Evolutionary conservation across 805 yeast genomes (phyloP).

Genomic region (Lachancea fermentati): DNA sequence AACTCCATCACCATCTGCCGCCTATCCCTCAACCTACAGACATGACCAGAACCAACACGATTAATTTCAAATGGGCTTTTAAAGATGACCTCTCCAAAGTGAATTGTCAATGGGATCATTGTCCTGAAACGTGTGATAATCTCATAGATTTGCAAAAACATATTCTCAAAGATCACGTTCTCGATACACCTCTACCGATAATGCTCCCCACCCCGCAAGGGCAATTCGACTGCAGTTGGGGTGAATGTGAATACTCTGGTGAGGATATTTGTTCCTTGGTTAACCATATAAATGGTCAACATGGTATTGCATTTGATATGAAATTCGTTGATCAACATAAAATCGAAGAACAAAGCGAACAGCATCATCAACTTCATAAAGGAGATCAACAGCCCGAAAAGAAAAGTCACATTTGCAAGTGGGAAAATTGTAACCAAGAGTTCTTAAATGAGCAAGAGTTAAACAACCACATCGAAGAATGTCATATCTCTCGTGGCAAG

Average conservation of each 20-base stretch:
- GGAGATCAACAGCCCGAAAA: slow-evolving; percentile 2
- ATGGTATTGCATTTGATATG: slow-evolving; percentile 35
- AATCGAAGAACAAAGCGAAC: slow-evolving; percentile 14
- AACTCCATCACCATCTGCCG: slow-evolving; percentile 7
- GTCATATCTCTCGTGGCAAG: slow-evolving; percentile 72
- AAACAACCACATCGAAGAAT: slow-evolving; percentile 61
- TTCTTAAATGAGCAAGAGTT: slow-evolving; percentile 56
- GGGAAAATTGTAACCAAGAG: slow-evolving; percentile 41
- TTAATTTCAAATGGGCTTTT: slow-evolving; percentile 42
- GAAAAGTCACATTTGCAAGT: slow-evolving; percentile 17
- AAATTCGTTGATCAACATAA: slow-evolving; percentile 19
- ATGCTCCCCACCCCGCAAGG: slow-evolving; percentile 9
- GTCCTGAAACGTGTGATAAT: slow-evolving; percentile 40
- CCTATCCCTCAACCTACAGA: slow-evolving; percentile 1
- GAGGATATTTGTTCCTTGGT: slow-evolving; percentile 48
- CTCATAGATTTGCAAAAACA: slow-evolving; percentile 45
- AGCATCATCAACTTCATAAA: slow-evolving; percentile 14
- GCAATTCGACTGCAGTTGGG: slow-evolving; percentile 60
- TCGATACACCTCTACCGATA: slow-evolving; percentile 15
- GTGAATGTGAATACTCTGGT: slow-evolving; percentile 56
- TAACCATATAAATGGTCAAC: slow-evolving; percentile 50
- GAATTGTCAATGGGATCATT: slow-evolving; percentile 66
- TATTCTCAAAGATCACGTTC: slow-evolving; percentile 44
- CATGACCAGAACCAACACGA: slow-evolving; percentile 13
- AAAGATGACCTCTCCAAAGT: slow-evolving; percentile 25